Conservation (phyloP, 441 rosid species). For the Hura crepitans region DNA sequence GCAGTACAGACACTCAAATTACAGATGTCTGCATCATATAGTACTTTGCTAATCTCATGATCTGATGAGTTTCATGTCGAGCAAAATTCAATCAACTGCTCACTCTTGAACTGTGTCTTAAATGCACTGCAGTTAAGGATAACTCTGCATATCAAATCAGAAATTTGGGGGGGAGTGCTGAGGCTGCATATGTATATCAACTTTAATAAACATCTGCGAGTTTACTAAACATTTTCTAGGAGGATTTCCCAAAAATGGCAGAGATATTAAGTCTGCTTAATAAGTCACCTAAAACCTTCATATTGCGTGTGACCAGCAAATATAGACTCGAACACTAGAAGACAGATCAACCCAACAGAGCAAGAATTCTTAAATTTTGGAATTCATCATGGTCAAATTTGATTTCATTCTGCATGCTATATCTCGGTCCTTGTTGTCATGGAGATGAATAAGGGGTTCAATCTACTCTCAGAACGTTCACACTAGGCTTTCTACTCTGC, state of each 20-base stretch:
- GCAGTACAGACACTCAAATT: not conserved
- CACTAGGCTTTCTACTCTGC: not conserved
- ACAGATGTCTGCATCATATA: not conserved
- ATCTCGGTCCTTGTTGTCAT: not conserved
- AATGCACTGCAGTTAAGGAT: not conserved
- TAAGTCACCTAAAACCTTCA: not conserved
- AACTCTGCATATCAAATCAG: not conserved
- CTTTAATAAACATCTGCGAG: not conserved
- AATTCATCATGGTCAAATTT: not conserved
- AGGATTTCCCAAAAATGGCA: not conserved
- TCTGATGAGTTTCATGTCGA: not conserved
- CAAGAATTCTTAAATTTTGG: not conserved
- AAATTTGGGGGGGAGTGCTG: not conserved
- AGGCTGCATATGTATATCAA: not conserved
- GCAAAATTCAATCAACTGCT: not conserved
- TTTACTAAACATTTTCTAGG: not conserved
- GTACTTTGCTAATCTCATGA: not conserved
- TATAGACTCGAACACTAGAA: no score
- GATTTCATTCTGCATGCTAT: not conserved
- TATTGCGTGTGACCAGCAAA: not conserved
- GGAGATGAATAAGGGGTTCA: not conserved
- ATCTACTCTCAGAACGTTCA: not conserved
- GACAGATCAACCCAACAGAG: not conserved
- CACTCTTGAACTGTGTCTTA: no score
- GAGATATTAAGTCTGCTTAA: not conserved